A percentile compares a stretch with the other conserved stretches of the same genome.
Evolutionary conservation across 2,329 filamentous ascomycete genomes (phyloP).

Genomic region (Daldinia sp.): DNA sequence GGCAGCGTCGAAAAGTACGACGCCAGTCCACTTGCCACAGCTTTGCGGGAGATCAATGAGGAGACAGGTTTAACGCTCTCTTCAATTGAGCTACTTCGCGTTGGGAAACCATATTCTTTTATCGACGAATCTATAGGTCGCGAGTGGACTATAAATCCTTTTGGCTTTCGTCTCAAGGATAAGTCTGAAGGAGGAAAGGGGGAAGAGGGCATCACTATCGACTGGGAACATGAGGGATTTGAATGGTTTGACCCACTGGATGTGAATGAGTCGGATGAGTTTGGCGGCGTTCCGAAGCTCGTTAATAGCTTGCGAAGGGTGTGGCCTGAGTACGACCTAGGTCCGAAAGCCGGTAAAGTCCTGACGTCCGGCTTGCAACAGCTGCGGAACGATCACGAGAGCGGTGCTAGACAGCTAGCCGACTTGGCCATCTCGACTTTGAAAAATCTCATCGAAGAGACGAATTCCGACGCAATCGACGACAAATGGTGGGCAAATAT

Average conservation of each 20-base stretch:
- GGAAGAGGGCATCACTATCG: slow-evolving; percentile 63
- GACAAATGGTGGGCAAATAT: slow-evolving; percentile 67
- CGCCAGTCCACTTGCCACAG: slow-evolving; percentile 64
- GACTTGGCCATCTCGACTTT: slow-evolving; percentile 64
- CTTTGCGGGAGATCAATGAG: slow-evolving; percentile 72
- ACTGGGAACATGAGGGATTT: slow-evolving; percentile 73
- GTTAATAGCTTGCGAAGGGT: slow-evolving; percentile 69
- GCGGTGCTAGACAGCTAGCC: slow-evolving; percentile 70
- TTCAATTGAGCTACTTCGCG: slow-evolving; percentile 64
- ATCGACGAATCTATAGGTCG: slow-evolving; percentile 64
- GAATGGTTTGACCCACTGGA: slow-evolving; percentile 67
- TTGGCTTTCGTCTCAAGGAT: slow-evolving; percentile 66
- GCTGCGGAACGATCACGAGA: slow-evolving; percentile 68
- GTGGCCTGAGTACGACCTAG: slow-evolving; percentile 68
- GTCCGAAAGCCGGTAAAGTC: slow-evolving; percentile 57
- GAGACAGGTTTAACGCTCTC: slow-evolving; percentile 67
- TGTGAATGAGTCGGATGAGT: slow-evolving; percentile 60
- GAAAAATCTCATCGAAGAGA: slow-evolving; percentile 57
- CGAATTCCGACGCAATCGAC: slow-evolving; percentile 47
- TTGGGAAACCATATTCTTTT: slow-evolving; percentile 71
- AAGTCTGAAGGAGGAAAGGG: slow-evolving; percentile 53
- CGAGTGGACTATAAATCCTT: slow-evolving; percentile 73
- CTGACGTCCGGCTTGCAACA: slow-evolving; percentile 61
- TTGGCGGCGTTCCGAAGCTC: slow-evolving; percentile 68
- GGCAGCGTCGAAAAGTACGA: slow-evolving; percentile 70